Conservation (phyloP, 768 basidiomycete genomes). For the Naganishia friedmannii region DNA sequence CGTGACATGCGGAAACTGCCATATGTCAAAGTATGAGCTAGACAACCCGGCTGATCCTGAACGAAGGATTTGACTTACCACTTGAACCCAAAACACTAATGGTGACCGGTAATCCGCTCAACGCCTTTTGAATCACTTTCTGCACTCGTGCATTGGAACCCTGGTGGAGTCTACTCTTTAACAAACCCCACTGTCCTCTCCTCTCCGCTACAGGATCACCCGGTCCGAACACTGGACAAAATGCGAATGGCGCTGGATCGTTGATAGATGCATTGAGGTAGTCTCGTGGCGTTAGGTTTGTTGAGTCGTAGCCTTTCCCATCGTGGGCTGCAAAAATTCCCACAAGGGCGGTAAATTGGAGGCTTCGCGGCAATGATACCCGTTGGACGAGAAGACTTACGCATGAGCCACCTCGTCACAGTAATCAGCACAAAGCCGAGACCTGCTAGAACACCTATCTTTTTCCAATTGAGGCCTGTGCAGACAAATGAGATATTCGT, state of each 20-base stretch:
- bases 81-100: conserved; percentile 88
- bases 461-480: conserved; percentile 20
- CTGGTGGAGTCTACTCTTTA: conserved; percentile 70
- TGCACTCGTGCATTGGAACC: conserved; percentile 81
- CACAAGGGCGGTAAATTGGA: not conserved
- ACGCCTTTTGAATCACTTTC: conserved; percentile 73
- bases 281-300: conserved; percentile 62
- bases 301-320: conserved; percentile 12
- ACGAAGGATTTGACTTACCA: conserved; percentile 57
- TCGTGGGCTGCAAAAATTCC: not conserved
- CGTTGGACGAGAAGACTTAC: not conserved
- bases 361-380: not conserved
- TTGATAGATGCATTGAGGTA: conserved; percentile 67
- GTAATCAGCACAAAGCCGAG: conserved; percentile 24
- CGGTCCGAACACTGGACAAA: conserved; percentile 84
- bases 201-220: conserved; percentile 73
- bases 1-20: conserved; percentile 86
- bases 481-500: not conserved
- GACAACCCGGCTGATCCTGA: not conserved
- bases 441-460: conserved; percentile 11
- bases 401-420: conserved; percentile 25
- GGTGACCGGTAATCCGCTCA: conserved; percentile 79
- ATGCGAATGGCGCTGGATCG: conserved; percentile 69
- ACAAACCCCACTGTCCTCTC: conserved; percentile 71
- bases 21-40: conserved; percentile 3